A percentile compares a stretch with the other conserved stretches of the same genome.
Conservation (phyloP, 2,329 filamentous ascomycete species). For the Neurospora sp. region DNA sequence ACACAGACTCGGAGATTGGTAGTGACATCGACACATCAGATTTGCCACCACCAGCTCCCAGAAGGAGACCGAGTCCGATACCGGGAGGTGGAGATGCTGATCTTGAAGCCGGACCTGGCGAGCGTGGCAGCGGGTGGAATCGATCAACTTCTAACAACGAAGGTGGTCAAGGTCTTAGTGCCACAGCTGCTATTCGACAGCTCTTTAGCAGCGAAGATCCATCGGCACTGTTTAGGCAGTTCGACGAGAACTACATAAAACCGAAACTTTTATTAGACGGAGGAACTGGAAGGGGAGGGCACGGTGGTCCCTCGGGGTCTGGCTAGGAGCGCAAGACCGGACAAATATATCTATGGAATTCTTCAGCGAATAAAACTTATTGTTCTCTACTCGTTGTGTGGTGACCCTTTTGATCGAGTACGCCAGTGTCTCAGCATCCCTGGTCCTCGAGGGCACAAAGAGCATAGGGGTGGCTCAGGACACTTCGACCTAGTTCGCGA, state of each 20-base stretch:
- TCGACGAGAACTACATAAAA: conserved; percentile 96
- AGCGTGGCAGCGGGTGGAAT: conserved; percentile 14
- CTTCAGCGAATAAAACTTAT: not conserved
- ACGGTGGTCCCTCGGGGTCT: conserved; percentile 3
- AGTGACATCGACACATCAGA: conserved; percentile 59
- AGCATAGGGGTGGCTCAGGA: not conserved
- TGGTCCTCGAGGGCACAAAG: not conserved
- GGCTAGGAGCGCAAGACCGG: not conserved
- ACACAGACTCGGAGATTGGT: conserved; percentile 48
- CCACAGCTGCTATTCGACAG: conserved; percentile 67
- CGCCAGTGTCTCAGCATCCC: not conserved
- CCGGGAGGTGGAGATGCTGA: conserved; percentile 18
- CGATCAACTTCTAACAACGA: conserved; percentile 18
- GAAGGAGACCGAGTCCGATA: conserved; percentile 29
- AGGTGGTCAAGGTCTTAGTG: conserved; percentile 43
- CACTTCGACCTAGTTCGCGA: not conserved
- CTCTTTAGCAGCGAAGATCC: conserved; percentile 82
- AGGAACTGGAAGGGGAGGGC: conserved; percentile 19
- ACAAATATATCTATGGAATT: not conserved
- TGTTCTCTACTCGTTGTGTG: not conserved
- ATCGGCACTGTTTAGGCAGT: conserved; percentile 76
- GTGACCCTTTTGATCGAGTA: not conserved
- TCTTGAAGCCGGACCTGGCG: conserved; percentile 6
- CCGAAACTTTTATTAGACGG: conserved; percentile 79
- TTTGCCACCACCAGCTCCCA: conserved; percentile 49